Conservation (phyloP, 495 filamentous ascomycete genomes). For the Tuber microsphaerosporum region DNA sequence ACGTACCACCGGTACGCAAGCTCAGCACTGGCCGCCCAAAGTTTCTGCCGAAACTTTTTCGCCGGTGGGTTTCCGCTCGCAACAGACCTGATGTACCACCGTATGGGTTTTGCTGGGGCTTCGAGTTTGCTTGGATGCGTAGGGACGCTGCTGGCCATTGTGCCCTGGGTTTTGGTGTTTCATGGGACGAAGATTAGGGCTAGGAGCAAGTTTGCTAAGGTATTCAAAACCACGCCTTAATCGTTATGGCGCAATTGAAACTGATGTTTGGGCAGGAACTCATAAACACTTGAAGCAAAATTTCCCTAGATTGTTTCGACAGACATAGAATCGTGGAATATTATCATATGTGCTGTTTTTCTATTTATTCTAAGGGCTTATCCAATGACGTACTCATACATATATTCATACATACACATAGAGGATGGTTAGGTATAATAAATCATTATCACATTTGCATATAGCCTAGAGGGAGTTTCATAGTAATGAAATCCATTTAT, state of each 20-base stretch:
- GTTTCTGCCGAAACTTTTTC: constrained; percentile 74
- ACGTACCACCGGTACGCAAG: constrained; percentile 77
- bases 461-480: background rate
- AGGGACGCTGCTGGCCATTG: constrained; percentile 60
- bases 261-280: constrained; percentile 19
- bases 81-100: constrained; percentile 61
- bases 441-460: background rate
- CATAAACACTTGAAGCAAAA: constrained; percentile 13
- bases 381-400: background rate
- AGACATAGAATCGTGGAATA: background rate
- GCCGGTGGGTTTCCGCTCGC: constrained; percentile 78
- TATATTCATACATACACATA: background rate
- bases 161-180: constrained; percentile 80
- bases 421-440: background rate
- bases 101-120: constrained; percentile 64
- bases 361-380: background rate
- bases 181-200: constrained; percentile 72
- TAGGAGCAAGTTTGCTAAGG: constrained; percentile 66
- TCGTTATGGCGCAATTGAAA: background rate
- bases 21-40: constrained; percentile 81
- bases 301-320: background rate
- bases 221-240: constrained; percentile 8
- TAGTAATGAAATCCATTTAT: background rate
- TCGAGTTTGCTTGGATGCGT: constrained; percentile 71
- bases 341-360: background rate